Evolutionary conservation across 495 filamentous ascomycete species (phyloP).

Genomic region (Oidiodendron maius): DNA sequence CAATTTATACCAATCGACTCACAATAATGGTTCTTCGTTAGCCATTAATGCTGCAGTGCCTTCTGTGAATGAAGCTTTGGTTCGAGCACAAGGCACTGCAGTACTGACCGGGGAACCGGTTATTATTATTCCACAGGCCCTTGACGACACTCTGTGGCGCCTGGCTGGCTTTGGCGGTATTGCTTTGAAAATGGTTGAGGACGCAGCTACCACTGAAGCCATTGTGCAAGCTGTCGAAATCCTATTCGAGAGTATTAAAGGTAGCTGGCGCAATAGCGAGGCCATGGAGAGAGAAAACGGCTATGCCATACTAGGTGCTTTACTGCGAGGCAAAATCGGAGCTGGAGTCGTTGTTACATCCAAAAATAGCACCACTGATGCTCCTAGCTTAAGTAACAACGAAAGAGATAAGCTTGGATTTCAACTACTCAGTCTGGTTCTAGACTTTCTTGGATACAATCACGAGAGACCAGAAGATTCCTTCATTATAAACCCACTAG

Average conservation of each 20-base stretch:
- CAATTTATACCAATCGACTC: conserved; percentile 65
- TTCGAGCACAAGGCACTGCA: conserved; percentile 69
- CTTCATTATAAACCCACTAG: conserved; percentile 91
- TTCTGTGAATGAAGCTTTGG: conserved; percentile 81
- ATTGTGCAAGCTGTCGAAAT: conserved; percentile 75
- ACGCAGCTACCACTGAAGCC: conserved; percentile 59
- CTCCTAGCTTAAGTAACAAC: conserved; percentile 35
- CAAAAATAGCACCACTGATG: conserved; percentile 26
- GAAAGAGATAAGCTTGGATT: conserved; percentile 61
- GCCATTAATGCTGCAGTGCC: conserved; percentile 86
- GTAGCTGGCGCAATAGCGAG: conserved; percentile 96
- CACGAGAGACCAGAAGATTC: conserved; percentile 70
- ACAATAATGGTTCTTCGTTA: conserved; percentile 67
- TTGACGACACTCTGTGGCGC: conserved; percentile 92
- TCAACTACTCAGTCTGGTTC: conserved; percentile 66
- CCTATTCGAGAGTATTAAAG: conserved; percentile 73
- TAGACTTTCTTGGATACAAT: conserved; percentile 84
- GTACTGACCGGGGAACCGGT: conserved; percentile 82
- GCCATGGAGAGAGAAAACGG: conserved; percentile 96
- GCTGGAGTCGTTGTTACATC: conserved; percentile 36
- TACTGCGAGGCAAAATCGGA: conserved; percentile 73
- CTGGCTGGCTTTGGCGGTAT: conserved; percentile 83
- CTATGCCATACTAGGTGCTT: conserved; percentile 76
- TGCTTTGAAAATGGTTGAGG: conserved; percentile 75
- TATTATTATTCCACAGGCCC: conserved; percentile 66